A percentile compares a stretch with the other conserved stretches of the same genome.
Conservation (phyloP, 371 early-diverging fungal species). For the Mortierella sp. region DNA sequence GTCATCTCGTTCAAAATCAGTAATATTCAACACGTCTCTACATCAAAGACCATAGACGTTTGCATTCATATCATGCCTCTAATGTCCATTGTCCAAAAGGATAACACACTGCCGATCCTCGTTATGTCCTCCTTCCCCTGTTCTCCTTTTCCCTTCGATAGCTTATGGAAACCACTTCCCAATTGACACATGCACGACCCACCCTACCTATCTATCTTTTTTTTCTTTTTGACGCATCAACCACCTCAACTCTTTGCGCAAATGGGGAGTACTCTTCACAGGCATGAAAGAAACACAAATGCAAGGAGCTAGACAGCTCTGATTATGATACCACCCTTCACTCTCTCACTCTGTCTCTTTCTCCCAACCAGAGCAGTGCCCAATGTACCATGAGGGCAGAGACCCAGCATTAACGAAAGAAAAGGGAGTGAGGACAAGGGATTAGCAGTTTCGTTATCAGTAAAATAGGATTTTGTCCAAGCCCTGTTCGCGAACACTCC, state of each 20-base stretch:
- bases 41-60: too few species aligned
- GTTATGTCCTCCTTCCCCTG: neutral
- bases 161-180: neutral
- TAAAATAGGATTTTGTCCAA: neutral
- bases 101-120: neutral
- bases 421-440: too few species aligned
- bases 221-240: neutral
- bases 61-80: too few species aligned
- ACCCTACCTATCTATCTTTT: neutral
- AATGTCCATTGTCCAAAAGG: too few species aligned
- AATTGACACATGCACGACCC: neutral
- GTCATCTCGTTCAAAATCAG: too few species aligned
- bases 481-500: neutral
- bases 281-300: neutral
- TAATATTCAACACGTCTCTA: too few species aligned
- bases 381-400: too few species aligned
- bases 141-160: neutral
- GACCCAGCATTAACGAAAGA: too few species aligned
- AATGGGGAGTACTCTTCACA: neutral
- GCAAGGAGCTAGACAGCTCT: neutral
- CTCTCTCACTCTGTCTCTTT: neutral
- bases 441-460: too few species aligned
- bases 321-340: neutral
- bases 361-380: neutral
- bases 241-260: neutral